A percentile compares a stretch with the other conserved stretches of the same genome.
These are phyloP conservation scores for Trametopsis cervina DNA, from an alignment of 768 basidiomycete genomes.

Conservation along the genomic window DNA sequence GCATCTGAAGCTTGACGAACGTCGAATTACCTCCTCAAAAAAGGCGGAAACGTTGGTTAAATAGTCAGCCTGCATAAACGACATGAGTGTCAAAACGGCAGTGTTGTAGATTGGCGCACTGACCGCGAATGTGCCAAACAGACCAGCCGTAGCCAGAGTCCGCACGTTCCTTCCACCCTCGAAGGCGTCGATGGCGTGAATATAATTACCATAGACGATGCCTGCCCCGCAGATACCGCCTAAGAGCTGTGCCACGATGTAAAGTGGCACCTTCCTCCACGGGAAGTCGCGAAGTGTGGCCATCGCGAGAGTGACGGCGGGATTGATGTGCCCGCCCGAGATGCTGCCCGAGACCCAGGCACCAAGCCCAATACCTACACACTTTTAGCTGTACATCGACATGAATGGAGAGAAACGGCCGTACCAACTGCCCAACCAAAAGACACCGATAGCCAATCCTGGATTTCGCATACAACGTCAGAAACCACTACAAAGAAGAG, in stretches of 20 bases:
- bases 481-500: neutral
- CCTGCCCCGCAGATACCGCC: slow-evolving; percentile 56
- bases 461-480: neutral
- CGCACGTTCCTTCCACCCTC: slow-evolving; percentile 50
- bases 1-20: neutral
- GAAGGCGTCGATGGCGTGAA: slow-evolving; percentile 57
- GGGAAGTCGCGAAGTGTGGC: slow-evolving; percentile 70
- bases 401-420: neutral
- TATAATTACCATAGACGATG: slow-evolving; percentile 56
- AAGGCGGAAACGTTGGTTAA: slow-evolving; percentile 37
- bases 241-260: slow-evolving; percentile 54
- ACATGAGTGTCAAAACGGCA: neutral
- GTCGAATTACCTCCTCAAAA: slow-evolving; percentile 34
- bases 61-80: slow-evolving; percentile 27
- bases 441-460: slow-evolving; percentile 44
- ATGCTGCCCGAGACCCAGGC: slow-evolving; percentile 62
- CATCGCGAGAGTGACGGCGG: slow-evolving; percentile 55
- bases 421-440: slow-evolving; percentile 51
- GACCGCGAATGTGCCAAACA: slow-evolving; percentile 61
- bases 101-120: slow-evolving; percentile 18
- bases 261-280: slow-evolving; percentile 72
- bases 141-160: slow-evolving; percentile 48
- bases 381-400: slow-evolving; percentile 7
- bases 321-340: slow-evolving; percentile 59
- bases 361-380: slow-evolving; percentile 48